phyloP scores from a whole-genome alignment of 2,329 filamentous ascomycete genomes.

The Monosporascus sp. region DNA sequence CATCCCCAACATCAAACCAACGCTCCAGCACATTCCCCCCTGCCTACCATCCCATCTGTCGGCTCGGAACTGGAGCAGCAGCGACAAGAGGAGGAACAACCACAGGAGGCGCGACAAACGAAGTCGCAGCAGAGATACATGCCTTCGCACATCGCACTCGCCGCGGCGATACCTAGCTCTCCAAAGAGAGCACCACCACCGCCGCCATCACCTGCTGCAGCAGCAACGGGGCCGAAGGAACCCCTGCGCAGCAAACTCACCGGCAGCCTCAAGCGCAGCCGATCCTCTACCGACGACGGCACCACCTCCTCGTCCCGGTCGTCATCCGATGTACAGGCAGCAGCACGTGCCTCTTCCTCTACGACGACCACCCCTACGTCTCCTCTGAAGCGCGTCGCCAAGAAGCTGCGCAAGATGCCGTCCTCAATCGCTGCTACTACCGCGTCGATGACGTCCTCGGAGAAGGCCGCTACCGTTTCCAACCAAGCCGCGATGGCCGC shows the following conservation, averaged over 20 bases:
- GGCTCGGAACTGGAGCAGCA: conserved; percentile 14
- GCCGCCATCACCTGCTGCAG: not conserved
- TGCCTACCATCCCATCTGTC: conserved; percentile 14
- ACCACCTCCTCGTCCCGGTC: conserved; percentile 19
- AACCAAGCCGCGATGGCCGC: not conserved
- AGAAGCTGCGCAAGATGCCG: conserved; percentile 50
- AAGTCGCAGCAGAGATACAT: conserved; percentile 6
- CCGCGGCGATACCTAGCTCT: not conserved
- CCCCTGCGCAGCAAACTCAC: no score
- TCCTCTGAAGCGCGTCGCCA: conserved; percentile 34
- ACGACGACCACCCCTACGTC: conserved; percentile 14
- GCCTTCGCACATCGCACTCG: not conserved
- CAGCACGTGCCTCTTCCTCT: conserved; percentile 4
- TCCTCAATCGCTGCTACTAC: conserved; percentile 27
- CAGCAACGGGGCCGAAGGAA: not conserved
- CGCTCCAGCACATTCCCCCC: not conserved
- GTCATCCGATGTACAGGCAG: conserved; percentile 8
- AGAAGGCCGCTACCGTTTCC: not conserved
- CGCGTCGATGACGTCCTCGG: conserved; percentile 17
- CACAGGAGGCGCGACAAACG: not conserved
- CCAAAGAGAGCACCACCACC: not conserved
- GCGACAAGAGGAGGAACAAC: not conserved
- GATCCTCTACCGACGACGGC: conserved; percentile 31
- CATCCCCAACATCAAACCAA: not conserved
- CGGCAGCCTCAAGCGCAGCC: conserved; percentile 47